phyloP scores from a whole-genome alignment of 257 asterid species.

The Solanum virginianum region DNA sequence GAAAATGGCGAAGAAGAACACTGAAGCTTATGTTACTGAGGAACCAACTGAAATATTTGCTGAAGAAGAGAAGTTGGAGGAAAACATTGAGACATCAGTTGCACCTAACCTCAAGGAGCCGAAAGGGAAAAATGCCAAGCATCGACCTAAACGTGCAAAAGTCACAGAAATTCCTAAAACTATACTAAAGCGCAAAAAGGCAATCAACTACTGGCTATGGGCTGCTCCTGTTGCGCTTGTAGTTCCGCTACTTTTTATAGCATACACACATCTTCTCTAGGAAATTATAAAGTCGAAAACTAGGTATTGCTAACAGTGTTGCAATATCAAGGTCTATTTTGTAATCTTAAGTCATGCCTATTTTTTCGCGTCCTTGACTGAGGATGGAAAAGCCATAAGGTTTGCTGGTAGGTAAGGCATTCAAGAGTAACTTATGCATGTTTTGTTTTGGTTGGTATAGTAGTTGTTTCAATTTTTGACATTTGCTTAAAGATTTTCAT shows the following conservation, averaged over 20 bases:
- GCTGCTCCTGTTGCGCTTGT: slow-evolving; percentile 51
- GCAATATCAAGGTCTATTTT: slow-evolving; percentile 5
- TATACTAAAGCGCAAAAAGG: slow-evolving; percentile 71
- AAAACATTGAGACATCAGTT: slow-evolving; percentile 21
- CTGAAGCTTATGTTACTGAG: slow-evolving; percentile 28
- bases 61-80: slow-evolving; percentile 44
- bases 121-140: slow-evolving; percentile 34
- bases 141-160: slow-evolving; percentile 32
- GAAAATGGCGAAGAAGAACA: slow-evolving; percentile 65
- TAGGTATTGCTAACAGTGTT: slow-evolving; percentile 1
- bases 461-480: slow-evolving; percentile 1
- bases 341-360: neutral
- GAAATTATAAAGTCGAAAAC: neutral
- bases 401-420: slow-evolving; percentile 11
- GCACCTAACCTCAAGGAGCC: slow-evolving; percentile 34
- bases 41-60: slow-evolving; percentile 48
- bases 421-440: neutral
- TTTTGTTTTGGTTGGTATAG: neutral
- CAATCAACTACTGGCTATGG: slow-evolving; percentile 63
- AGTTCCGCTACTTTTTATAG: slow-evolving; percentile 28
- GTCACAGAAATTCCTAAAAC: slow-evolving; percentile 56
- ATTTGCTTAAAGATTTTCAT: neutral
- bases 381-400: slow-evolving; percentile 20
- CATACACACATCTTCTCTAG: slow-evolving; percentile 34
- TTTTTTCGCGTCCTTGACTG: neutral